These are phyloP conservation scores for Ormosia emarginata DNA, from an alignment of 306 rosid genomes.

Conservation along the genomic window DNA sequence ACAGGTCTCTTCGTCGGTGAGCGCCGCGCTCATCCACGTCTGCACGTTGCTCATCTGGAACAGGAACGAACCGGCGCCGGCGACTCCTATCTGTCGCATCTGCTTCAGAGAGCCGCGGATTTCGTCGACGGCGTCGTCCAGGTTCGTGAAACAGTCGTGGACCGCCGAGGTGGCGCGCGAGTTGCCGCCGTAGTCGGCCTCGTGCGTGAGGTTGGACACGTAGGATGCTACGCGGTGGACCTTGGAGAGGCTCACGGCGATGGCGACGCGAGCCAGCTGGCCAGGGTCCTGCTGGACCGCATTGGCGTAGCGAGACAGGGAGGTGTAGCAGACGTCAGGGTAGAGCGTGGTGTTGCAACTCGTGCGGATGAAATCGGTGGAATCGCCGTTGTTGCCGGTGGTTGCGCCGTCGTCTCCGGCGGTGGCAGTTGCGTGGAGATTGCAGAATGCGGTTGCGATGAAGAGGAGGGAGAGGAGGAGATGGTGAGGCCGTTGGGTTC, in stretches of 20 bases:
- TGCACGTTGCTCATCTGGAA: conserved; percentile 98
- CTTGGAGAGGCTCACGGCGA: conserved; percentile 57
- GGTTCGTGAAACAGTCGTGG: conserved; percentile 80
- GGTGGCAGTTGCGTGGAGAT: not conserved
- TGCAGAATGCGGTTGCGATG: conserved; percentile 22
- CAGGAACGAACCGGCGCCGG: conserved; percentile 45
- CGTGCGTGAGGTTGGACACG: conserved; percentile 61
- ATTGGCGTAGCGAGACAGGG: conserved; percentile 81
- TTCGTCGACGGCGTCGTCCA: conserved; percentile 81
- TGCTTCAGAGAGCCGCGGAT: conserved; percentile 83
- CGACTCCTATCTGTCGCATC: conserved; percentile 64
- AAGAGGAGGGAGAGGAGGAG: conserved; percentile 1
- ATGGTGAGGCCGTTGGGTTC: conserved; percentile 9
- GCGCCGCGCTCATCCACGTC: conserved; percentile 99
- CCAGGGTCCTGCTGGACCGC: conserved; percentile 68
- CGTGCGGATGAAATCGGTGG: conserved; percentile 65
- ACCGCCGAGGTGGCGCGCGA: conserved; percentile 59
- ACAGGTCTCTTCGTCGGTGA: conserved; percentile 92
- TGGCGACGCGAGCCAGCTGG: conserved; percentile 81
- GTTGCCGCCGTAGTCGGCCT: conserved; percentile 49
- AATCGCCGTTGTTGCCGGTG: not conserved
- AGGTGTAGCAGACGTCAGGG: conserved; percentile 78
- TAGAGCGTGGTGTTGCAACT: conserved; percentile 79
- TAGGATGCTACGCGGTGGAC: conserved; percentile 49
- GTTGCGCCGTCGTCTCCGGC: not conserved